Evolutionary conservation across 2,329 filamentous ascomycete genomes (phyloP).

Genomic region (Botrytis aclada): DNA sequence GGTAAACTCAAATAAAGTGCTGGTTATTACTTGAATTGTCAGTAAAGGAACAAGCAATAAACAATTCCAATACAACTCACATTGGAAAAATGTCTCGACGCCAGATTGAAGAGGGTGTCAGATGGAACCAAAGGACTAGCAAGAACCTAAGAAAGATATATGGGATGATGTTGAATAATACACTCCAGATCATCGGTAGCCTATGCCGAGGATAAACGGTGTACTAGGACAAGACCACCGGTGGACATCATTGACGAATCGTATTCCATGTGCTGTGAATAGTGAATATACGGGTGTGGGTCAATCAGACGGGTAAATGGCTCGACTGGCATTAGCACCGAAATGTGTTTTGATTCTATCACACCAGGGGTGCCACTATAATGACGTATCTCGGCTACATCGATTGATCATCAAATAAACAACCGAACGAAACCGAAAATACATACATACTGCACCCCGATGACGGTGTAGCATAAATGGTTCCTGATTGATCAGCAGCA

Average conservation of each 20-base stretch:
- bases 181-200: background rate
- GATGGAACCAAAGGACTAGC: background rate
- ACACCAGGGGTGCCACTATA: background rate
- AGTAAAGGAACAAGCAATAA: background rate
- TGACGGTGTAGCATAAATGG: background rate
- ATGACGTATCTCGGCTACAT: background rate
- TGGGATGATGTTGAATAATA: background rate
- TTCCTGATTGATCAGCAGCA: slow-evolving; percentile 1
- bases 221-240: background rate
- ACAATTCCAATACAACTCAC: background rate
- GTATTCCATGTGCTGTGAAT: rapidly evolving
- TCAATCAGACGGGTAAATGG: background rate
- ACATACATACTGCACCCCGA: background rate
- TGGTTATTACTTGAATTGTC: background rate
- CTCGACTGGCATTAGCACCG: too few species aligned
- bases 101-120: background rate
- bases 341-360: rapidly evolving
- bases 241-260: slow-evolving; percentile 3
- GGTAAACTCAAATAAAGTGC: background rate
- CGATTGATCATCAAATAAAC: background rate
- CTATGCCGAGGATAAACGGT: slow-evolving; percentile 18
- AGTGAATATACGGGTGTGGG: background rate
- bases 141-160: background rate
- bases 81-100: background rate
- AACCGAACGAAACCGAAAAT: slow-evolving; percentile 11